Conservation (phyloP, 306 rosid species). For the Quercus parvula region DNA sequence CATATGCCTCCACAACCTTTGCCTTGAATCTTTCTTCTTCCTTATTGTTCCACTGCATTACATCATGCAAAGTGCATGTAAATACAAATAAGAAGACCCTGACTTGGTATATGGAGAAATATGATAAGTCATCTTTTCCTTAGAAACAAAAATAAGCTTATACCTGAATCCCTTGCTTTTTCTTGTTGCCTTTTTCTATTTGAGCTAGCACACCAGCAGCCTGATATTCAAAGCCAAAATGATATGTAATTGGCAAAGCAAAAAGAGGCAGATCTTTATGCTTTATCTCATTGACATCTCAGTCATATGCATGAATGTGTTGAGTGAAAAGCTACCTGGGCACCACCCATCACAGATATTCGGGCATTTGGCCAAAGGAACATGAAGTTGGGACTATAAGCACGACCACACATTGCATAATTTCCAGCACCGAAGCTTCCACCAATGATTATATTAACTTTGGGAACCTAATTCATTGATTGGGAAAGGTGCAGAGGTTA, state of each 20-base stretch:
- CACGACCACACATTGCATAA: constrained; percentile 99
- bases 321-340: constrained; percentile 57
- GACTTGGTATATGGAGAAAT: background rate
- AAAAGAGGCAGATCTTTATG: background rate
- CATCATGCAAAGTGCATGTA: background rate
- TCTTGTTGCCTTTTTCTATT: constrained; percentile 80
- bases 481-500: constrained; percentile 3
- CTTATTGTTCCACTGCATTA: constrained; percentile 62
- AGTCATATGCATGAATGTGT: background rate
- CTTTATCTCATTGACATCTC: background rate
- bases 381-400: constrained; percentile 89
- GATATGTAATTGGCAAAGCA: background rate
- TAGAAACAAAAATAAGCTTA: background rate
- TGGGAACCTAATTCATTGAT: constrained; percentile 69
- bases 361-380: constrained; percentile 97
- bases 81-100: constrained; percentile 14
- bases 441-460: constrained; percentile 81
- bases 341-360: constrained; percentile 97
- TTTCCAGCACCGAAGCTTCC: constrained; percentile 99
- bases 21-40: constrained; percentile 79
- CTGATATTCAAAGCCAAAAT: constrained; percentile 34
- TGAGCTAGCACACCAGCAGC: constrained; percentile 94
- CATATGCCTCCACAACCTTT: constrained; percentile 73
- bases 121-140: background rate
- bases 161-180: constrained; percentile 92